A percentile compares a stretch with the other conserved stretches of the same genome.
These are phyloP conservation scores for Penicillium sp. DNA, from an alignment of 2,329 filamentous ascomycete genomes.

Conservation along the genomic window DNA sequence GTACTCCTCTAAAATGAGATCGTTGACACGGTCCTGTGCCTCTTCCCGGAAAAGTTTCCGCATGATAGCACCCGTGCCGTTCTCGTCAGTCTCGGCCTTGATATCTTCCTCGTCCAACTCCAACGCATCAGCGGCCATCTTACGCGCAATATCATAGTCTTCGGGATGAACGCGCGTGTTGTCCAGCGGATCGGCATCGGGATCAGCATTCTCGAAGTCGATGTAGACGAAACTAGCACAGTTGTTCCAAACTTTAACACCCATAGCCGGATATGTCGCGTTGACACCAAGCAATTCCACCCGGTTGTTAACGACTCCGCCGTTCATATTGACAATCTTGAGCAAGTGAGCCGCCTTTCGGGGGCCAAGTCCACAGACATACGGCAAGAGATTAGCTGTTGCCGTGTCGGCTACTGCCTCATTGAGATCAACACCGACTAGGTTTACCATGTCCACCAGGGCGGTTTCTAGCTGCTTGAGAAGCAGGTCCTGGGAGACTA, in stretches of 20 bases:
- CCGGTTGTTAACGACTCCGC: slow-evolving; percentile 77
- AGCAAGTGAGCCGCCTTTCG: slow-evolving; percentile 82
- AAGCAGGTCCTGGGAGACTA: slow-evolving; percentile 84
- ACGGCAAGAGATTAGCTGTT: slow-evolving; percentile 83
- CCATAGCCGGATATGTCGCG: slow-evolving; percentile 77
- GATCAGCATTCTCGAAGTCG: slow-evolving; percentile 77
- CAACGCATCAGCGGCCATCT: slow-evolving; percentile 96
- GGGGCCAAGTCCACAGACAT: slow-evolving; percentile 85
- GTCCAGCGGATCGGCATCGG: slow-evolving; percentile 85
- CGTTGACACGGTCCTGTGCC: slow-evolving; percentile 90
- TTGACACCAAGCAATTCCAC: slow-evolving; percentile 87
- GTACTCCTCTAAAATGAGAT: slow-evolving; percentile 93
- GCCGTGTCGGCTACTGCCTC: slow-evolving; percentile 80
- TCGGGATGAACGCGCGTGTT: slow-evolving; percentile 97
- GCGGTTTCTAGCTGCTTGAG: slow-evolving; percentile 86
- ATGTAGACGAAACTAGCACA: slow-evolving; percentile 94
- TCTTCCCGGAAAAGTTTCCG: slow-evolving; percentile 94
- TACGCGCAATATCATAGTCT: slow-evolving; percentile 95
- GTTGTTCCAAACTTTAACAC: slow-evolving; percentile 90
- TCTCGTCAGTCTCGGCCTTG: slow-evolving; percentile 87
- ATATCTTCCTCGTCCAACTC: slow-evolving; percentile 98
- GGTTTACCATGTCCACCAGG: slow-evolving; percentile 97
- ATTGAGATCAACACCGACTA: slow-evolving; percentile 93
- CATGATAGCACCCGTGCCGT: slow-evolving; percentile 84
- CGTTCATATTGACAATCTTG: slow-evolving; percentile 89